Base-by-base conservation (phyloP, 345 rosid genomes). In the Eucalyptus coolabah region DNA sequence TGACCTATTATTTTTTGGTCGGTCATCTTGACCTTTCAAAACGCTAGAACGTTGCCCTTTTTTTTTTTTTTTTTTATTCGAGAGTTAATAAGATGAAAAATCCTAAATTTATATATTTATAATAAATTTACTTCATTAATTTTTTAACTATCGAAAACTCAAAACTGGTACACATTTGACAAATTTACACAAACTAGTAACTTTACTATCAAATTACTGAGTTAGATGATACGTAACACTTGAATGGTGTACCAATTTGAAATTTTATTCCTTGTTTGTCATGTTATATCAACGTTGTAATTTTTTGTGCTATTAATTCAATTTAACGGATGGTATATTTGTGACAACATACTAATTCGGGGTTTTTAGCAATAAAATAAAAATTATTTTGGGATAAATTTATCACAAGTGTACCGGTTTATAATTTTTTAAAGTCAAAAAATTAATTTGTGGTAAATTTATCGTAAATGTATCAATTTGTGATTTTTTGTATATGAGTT, bases 161-260 rank as follows among this genome's bases (percentile, higher is more conserved):
- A 0, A 21, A 53, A 53, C 0, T 0, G 0, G 0, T 7, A 53
- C 2, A 21, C 0, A 0, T 19, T 53, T 53, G 2, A 19, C 0
- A 8, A 21, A 21, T 53, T 53, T 53, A 53, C 2, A 53, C 9
- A 1, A 53, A 4, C 1, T 1, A 19, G 0, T 8, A 53, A 53
- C 23, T 53, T 53, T 19, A 53, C 1, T 19, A 53, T 53, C 26
- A 53, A 53, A 53, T 53, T 53, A 53, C 26, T 1, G 5, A 53
- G 5, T 53, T 8, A 1, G 2, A 53, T 8, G 5, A 53, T 21
- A 19, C 0, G 2, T 53, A 2, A 53, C 5, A 19, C 2, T 53
- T 7, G 1, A 19, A 1, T 53, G 0, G 2, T 53, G 24, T 53
- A 53, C 5, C 0, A 8, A 53, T 53, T 53, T 21, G 0, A 53